Evolutionary conservation across 129 eudicot genomes (phyloP), one percentile per base, ranked within the genome.

Genomic region (Logfia minima): DNA sequence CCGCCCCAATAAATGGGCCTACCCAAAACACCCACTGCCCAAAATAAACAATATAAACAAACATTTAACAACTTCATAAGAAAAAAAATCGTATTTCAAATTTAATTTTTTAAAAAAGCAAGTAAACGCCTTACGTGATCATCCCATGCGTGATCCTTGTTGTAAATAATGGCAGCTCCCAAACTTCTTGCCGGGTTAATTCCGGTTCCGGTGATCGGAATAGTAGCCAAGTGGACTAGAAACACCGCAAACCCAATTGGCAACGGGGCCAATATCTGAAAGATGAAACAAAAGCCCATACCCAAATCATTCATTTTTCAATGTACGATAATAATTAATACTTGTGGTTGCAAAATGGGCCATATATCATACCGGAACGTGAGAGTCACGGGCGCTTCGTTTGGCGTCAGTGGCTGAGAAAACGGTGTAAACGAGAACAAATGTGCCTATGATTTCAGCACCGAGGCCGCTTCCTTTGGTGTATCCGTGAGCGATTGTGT

Each of bases 21-120:
- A 90, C 96, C 96, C 96, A 90, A 88, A 86, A 90, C 61, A 90
- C 82, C 96, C 96, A 90, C 96, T 90, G 91, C 21, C 8, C 58
- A 29, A 14, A n/a, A n/a, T 41, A 43, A 32, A 22, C 4, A 67
- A 8, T 41, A 53, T 13, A 21, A n/a, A 5, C 11, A 17, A 9
- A 31, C 29, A 2, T 34, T 26, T 39, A 58, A 32, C 41, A 16
- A 71, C 48, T 17, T 9, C 75, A 67, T 8, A 14, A 4, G 34
- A 34, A 7, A 66, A 7, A 18, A 29, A 19, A 17, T 58, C 8
- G 35, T 32, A 32, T 32, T 4, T 6, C 6, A 34, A 34, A 5
- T 34, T 34, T 22, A 19, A 34, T 32, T 6, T 34, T 62, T 10
- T 1, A 16, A 32, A 16, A 14, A 10, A 11, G 16, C 4, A 56